Evolutionary conservation across 2,329 filamentous ascomycete species (phyloP).

Genomic region (Alternaria conjuncta): DNA sequence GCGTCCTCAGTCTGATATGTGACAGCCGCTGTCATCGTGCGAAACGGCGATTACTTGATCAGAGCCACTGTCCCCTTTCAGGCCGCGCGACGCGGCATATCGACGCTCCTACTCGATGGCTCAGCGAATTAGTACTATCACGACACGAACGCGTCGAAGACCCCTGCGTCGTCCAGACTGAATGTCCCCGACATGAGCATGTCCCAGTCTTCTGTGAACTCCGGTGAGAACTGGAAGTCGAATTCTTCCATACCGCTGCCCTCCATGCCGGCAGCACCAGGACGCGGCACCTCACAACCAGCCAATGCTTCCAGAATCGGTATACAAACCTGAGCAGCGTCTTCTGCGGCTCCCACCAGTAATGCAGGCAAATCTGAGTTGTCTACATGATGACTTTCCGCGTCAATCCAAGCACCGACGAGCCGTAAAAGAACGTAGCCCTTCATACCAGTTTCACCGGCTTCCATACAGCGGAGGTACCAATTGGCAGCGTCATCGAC

Average conservation of each 20-base stretch:
- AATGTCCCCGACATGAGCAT: slow-evolving; percentile 24
- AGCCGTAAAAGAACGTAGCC: slow-evolving; percentile 33
- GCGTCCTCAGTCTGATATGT: background rate
- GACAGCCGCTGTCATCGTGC: slow-evolving; percentile 11
- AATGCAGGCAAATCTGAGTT: slow-evolving; percentile 18
- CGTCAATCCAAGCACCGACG: slow-evolving; percentile 30
- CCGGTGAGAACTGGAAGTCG: slow-evolving; percentile 15
- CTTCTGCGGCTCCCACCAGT: slow-evolving; percentile 24
- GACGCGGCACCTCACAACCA: background rate
- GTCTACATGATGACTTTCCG: slow-evolving; percentile 15
- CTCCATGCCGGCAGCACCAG: background rate
- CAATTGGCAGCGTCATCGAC: slow-evolving; percentile 29
- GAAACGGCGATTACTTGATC: background rate
- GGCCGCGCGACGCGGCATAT: background rate
- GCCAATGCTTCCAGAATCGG: slow-evolving; percentile 28
- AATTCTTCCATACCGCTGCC: background rate
- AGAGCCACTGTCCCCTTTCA: background rate
- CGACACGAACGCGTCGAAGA: slow-evolving; percentile 7
- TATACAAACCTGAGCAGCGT: slow-evolving; percentile 22
- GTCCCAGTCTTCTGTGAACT: slow-evolving; percentile 27
- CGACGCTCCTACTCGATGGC: background rate
- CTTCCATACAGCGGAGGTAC: slow-evolving; percentile 28
- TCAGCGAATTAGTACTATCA: background rate
- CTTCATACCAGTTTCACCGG: slow-evolving; percentile 41
- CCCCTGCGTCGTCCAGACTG: slow-evolving; percentile 7